Conservation (phyloP, 2,329 filamentous ascomycete species). For the Calonectria ilicicola region DNA sequence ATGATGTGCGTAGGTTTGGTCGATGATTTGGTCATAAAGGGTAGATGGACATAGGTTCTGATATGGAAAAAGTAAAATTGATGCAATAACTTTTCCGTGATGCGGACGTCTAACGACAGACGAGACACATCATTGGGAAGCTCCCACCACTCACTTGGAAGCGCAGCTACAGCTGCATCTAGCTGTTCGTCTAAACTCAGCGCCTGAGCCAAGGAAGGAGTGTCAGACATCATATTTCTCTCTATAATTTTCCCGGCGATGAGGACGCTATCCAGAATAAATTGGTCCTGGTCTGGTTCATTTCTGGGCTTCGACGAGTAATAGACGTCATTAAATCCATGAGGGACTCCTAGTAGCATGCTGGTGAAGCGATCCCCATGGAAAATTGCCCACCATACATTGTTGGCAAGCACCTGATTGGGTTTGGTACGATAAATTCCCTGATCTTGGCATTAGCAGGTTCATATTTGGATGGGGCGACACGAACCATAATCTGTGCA, state of each 20-base stretch:
- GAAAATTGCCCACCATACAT: constrained; percentile 17
- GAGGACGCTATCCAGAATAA: neutral
- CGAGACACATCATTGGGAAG: neutral
- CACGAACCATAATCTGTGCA: constrained; percentile 16
- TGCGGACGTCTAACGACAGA: neutral
- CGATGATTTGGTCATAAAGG: constrained; percentile 7
- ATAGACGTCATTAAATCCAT: constrained; percentile 10
- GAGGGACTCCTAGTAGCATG: constrained; percentile 10
- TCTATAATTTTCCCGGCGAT: constrained; percentile 18
- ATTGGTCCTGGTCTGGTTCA: neutral
- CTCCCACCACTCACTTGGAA: constrained; percentile 12
- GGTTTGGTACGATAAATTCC: neutral
- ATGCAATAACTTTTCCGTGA: neutral
- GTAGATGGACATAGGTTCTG: constrained; percentile 4
- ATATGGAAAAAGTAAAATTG: constrained; percentile 19
- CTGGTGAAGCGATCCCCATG: constrained; percentile 18
- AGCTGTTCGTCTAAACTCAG: constrained; percentile 13
- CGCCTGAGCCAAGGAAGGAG: constrained; percentile 3
- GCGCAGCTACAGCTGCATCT: neutral
- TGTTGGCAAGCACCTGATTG: neutral
- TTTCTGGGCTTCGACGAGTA: neutral
- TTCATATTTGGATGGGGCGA: no score
- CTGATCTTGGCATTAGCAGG: neutral
- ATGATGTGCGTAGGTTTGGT: neutral
- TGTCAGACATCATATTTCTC: neutral